Conservation (phyloP, 495 filamentous ascomycete genomes). For the Emericellopsis terricola region DNA sequence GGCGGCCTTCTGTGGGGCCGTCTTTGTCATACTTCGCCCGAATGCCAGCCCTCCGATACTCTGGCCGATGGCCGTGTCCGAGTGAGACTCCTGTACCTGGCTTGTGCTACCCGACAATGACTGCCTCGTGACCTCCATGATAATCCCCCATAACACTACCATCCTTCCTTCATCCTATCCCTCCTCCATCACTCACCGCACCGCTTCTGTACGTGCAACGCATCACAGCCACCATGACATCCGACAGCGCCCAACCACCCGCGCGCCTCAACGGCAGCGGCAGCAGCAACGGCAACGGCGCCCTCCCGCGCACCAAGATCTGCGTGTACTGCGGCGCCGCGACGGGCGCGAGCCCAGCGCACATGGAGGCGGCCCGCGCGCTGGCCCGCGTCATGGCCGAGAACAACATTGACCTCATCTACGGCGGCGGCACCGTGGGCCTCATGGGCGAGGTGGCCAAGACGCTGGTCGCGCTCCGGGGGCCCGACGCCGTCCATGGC, state of each 20-base stretch:
- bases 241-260: constrained; percentile 15
- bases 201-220: too few relatives aligned
- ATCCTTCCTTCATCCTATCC: too few relatives aligned
- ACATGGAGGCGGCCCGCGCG: constrained; percentile 59
- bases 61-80: too few relatives aligned
- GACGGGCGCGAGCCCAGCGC: constrained; percentile 44
- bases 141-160: too few relatives aligned
- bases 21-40: too few relatives aligned
- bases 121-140: too few relatives aligned
- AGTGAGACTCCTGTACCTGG: too few relatives aligned
- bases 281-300: constrained; percentile 11
- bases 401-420: constrained; percentile 65
- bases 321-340: constrained; percentile 73
- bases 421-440: constrained; percentile 85
- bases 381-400: constrained; percentile 58
- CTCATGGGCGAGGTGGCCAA: constrained; percentile 87
- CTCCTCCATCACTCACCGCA: too few relatives aligned
- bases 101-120: too few relatives aligned
- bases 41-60: too few relatives aligned
- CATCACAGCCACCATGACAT: constrained; percentile 25
- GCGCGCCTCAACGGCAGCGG: constrained; percentile 7
- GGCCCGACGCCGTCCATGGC: constrained; percentile 72
- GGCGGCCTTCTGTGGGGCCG: too few relatives aligned
- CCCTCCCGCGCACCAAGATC: constrained; percentile 35
- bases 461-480: constrained; percentile 71